Evolutionary conservation across 2,329 filamentous ascomycete species (phyloP).

Genomic region (Nemania sp.): DNA sequence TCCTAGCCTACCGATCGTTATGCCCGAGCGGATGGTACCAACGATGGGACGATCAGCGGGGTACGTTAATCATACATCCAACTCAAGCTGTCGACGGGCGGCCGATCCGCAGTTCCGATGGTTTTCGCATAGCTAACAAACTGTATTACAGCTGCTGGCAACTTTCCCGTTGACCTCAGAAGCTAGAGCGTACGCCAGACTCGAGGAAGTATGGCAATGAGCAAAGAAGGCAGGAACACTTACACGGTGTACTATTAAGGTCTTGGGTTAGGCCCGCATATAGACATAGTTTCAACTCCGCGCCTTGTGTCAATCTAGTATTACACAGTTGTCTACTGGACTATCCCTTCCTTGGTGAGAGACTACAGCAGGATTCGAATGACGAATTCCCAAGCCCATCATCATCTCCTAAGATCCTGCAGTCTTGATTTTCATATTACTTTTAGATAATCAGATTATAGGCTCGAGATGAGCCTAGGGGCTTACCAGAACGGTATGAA

Average conservation of each 20-base stretch:
- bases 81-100: background rate
- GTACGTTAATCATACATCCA: conserved; percentile 56
- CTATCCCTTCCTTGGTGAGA: too few species aligned
- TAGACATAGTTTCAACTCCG: conserved; percentile 26
- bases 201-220: conserved; percentile 9
- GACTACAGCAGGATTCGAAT: conserved; percentile 8
- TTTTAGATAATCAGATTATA: too few species aligned
- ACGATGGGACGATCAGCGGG: conserved; percentile 97
- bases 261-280: conserved; percentile 31
- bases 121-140: conserved; percentile 32
- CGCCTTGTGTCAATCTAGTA: too few species aligned
- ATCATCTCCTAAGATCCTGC: too few species aligned
- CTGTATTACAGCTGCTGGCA: conserved; percentile 60
- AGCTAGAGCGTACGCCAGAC: conserved; percentile 44
- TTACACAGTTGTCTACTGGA: too few species aligned
- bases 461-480: too few species aligned
- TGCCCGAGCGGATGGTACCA: conserved; percentile 94
- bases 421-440: too few species aligned
- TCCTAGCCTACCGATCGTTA: conserved; percentile 92
- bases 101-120: background rate
- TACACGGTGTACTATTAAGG: conserved; percentile 37
- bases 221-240: conserved; percentile 24
- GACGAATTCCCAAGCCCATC: too few species aligned
- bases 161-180: conserved; percentile 69
- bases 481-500: too few species aligned